Base-by-base conservation (phyloP, 257 asterid species). In the Cinchona pubescens region DNA sequence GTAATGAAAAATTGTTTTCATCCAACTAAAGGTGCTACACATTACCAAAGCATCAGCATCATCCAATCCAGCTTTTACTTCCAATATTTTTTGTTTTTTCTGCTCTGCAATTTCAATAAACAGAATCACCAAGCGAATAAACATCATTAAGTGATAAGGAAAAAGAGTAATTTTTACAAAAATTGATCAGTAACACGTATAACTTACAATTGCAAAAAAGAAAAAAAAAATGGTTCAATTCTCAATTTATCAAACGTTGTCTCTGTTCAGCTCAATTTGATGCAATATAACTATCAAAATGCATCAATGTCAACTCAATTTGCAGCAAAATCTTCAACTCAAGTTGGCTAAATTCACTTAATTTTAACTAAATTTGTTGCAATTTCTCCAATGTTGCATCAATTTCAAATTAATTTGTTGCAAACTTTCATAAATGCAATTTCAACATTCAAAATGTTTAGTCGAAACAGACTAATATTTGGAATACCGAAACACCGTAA, bases 21-120 rank as follows among this genome's bases (percentile, higher is more conserved):
- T 51, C 73, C 40, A 65, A 42, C 16, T 43, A 69, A 21, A 30
- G 25, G 30, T 15, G 38, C 21, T 71, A 72, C 13, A 62, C 23
- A 43, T 72, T 86, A 91, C 95, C 97, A 87, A 76, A 60, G 89
- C 76, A 65, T 89, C 96, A 61, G 87, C 93, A 81, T 90, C 92
- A 48, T 86, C 92, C 71, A 90, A 30, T 38, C 90, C 90, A 77
- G 77, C 74, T 71, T 79, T 77, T 21, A 88, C 70, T 84, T 88
- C 92, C 64, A 85, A 74, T 1, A 90, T 58, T 82, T 87, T 87
- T 79, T 90, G 92, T 72, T 88, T 88, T 82, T 83, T 87, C 76
- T 83, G 94, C 75, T 91, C 97, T 91, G 91, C 84, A 86, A 49
- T 29, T 23, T 32, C 56, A 43, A 42, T 25, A 4, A 63, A 78